Evolutionary conservation across 2,329 filamentous ascomycete species (phyloP).

Genomic region (Ophiocordyceps camponoti-floridani): DNA sequence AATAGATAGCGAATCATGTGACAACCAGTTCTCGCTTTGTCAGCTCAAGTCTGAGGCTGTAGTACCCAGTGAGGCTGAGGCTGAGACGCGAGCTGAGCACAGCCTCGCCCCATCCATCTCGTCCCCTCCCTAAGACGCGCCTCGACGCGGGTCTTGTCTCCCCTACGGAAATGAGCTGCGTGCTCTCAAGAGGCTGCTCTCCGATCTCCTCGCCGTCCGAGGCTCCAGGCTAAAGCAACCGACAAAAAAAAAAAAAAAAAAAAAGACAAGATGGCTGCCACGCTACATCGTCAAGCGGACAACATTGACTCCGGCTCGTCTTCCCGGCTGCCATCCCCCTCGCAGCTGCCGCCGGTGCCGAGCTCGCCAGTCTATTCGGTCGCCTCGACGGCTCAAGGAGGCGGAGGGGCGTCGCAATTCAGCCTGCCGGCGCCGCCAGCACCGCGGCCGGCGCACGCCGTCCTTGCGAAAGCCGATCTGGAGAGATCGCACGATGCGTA

Average conservation of each 20-base stretch:
- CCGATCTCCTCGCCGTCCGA: too few relatives aligned
- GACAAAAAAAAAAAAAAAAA: too few relatives aligned
- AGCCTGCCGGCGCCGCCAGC: constrained; percentile 43
- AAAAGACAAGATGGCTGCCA: too few relatives aligned
- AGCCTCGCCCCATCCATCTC: background rate
- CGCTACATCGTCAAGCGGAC: background rate
- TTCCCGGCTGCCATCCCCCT: constrained; percentile 31
- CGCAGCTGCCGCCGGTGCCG: constrained; percentile 41
- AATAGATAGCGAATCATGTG: background rate
- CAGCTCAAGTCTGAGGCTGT: too few relatives aligned
- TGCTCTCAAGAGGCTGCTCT: too few relatives aligned
- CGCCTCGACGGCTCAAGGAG: constrained; percentile 41
- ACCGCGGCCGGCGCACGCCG: constrained; percentile 35
- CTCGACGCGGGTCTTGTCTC: background rate
- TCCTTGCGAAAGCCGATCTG: constrained; percentile 46
- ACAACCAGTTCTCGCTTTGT: background rate
- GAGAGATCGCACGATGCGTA: constrained; percentile 45
- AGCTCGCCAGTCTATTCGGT: constrained; percentile 45
- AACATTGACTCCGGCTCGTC: constrained; percentile 2
- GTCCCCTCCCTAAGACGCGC: background rate
- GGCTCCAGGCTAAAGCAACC: too few relatives aligned
- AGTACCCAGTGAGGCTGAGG: background rate
- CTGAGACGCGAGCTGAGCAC: background rate
- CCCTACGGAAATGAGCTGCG: too few relatives aligned
- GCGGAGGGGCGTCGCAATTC: constrained; percentile 28